Percentiles rank a stretch among this genome's conserved stretches.
Evolutionary conservation across 1,139 yeast species (phyloP).

Genomic region (Pichia sp.): DNA sequence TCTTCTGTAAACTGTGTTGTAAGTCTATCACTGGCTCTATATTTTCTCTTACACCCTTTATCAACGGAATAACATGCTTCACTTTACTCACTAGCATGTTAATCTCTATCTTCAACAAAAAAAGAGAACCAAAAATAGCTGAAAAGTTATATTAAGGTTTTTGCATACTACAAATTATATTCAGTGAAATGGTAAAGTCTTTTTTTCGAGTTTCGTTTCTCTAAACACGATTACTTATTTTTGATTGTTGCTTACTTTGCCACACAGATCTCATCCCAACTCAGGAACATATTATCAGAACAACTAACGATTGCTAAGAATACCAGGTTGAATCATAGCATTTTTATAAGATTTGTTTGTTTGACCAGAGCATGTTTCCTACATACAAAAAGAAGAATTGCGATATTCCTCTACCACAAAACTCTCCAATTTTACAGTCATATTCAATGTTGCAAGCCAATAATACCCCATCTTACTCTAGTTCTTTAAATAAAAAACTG

Average conservation of each 20-base stretch:
- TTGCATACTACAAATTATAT: neutral
- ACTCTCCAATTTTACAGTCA: neutral
- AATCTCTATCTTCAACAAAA: neutral
- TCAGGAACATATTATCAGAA: neutral
- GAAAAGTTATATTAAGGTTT: neutral
- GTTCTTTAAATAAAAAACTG: neutral
- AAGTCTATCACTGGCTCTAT: neutral
- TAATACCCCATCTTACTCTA: neutral
- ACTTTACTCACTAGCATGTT: neutral
- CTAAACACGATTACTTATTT: neutral
- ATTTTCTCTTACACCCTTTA: neutral
- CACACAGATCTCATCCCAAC: neutral
- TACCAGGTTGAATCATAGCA: neutral
- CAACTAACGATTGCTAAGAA: neutral
- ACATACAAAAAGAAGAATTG: conserved; percentile 5
- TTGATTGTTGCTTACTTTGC: neutral
- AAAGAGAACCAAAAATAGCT: neutral
- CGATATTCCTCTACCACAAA: neutral
- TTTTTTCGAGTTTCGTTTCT: neutral
- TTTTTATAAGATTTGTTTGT: neutral
- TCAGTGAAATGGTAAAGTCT: neutral
- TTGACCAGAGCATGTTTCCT: conserved; percentile 2
- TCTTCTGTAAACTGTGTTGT: neutral
- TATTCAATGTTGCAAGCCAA: neutral
- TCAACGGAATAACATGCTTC: neutral